Base-by-base conservation (phyloP, 495 filamentous ascomycete species). In the Aspergillus hancockii region DNA sequence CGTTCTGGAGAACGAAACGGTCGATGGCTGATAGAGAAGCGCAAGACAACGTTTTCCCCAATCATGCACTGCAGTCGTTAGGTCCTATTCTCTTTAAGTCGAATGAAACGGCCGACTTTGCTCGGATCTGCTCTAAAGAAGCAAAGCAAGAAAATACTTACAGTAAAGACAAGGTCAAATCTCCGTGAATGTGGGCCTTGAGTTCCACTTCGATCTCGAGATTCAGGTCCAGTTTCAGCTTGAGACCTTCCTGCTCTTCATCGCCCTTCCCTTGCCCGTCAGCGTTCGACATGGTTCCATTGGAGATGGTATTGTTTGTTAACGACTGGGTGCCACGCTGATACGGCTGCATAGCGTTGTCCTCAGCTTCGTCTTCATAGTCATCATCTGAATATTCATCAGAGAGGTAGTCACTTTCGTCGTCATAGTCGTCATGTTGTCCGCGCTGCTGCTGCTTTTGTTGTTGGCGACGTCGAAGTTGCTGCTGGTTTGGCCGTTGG, bases 111-210 rank as follows among this genome's bases (percentile, higher is more conserved):
- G 45, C 21, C 19, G 43, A 23, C 8, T 16, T 1, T 47, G 43
- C 18, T 47, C 8, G 43, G 19, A 23, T 47, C 19, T 23, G 36
- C 14, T 55, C 30, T 19, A 58, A 28, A 22, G 36, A 57, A 46
- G 40, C 49, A 51, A n/a, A 18, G 55, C 28, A 57, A 36, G 38
- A 23, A 43, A 43, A 8, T 45, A 88, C 90, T 81, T 85, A 93
- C 91, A 97, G 83, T 59, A 97, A 79, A 58, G 89, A 85, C 55
- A 97, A 64, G 50, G 90, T 94, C 68, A 96, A 75, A 74, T 96
- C 92, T 67, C 92, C 91, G 59, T 93, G 89, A 65, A 97, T 94
- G 66, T 86, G 89, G 31, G 92, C 92, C 82, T 95, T 95, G 3
- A 97, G 75, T 71, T 92, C 86, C 14, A 96, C 83, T 76, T 95